phyloP scores from a whole-genome alignment of 1,284 basidiomycete genomes.

The Austroboletus novae-zelandiae region DNA sequence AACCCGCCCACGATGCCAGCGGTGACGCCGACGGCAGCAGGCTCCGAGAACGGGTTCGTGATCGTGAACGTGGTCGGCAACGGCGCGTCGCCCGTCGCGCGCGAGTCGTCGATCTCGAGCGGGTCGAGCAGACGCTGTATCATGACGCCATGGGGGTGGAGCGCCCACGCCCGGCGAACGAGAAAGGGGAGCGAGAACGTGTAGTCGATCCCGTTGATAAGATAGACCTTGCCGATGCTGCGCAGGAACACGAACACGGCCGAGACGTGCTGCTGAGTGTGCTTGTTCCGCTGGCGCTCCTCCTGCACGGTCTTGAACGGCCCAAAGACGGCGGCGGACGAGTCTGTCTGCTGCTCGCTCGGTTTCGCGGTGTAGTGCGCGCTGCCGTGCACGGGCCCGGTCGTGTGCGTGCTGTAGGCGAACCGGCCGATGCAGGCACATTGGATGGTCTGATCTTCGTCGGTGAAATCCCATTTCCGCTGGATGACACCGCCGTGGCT shows the following conservation, averaged over 20 bases:
- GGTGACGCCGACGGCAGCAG: constrained; percentile 65
- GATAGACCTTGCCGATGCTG: constrained; percentile 71
- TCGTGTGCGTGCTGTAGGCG: constrained; percentile 43
- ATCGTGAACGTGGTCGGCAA: constrained; percentile 79
- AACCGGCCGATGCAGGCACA: constrained; percentile 77
- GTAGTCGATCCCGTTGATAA: constrained; percentile 72
- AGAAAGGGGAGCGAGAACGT: constrained; percentile 82
- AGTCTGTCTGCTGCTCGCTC: constrained; percentile 28
- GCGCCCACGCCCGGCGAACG: constrained; percentile 75
- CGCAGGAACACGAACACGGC: constrained; percentile 80
- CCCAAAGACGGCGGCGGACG: constrained; percentile 51
- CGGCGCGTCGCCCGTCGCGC: constrained; percentile 55
- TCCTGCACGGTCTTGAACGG: constrained; percentile 45
- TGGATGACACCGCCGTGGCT: constrained; percentile 68
- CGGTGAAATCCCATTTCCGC: constrained; percentile 72
- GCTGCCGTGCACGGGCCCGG: constrained; percentile 35
- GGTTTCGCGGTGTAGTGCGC: constrained; percentile 38
- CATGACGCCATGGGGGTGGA: constrained; percentile 71
- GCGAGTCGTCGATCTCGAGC: constrained; percentile 64
- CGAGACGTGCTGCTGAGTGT: constrained; percentile 39
- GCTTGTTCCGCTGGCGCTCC: constrained; percentile 32
- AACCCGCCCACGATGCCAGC: constrained; percentile 51
- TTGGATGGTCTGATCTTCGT: constrained; percentile 70
- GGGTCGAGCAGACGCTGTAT: constrained; percentile 75
- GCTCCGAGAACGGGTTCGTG: constrained; percentile 73